Percentiles rank a stretch among this genome's conserved stretches.
Conservation (phyloP, 306 rosid species). For the Rosa multiflora region DNA sequence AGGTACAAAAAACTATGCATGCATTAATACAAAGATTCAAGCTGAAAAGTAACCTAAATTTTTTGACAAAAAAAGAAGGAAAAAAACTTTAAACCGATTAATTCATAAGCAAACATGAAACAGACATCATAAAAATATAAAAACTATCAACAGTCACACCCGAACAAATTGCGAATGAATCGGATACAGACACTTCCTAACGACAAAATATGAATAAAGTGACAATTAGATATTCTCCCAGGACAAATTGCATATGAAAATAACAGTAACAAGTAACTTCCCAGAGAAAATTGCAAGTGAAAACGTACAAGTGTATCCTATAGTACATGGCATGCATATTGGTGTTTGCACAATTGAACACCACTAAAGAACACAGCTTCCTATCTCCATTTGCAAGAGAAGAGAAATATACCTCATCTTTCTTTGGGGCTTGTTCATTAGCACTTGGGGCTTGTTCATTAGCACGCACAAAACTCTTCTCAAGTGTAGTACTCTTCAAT, state of each 20-base stretch:
- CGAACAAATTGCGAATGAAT: not conserved
- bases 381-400: not conserved
- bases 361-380: not conserved
- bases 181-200: not conserved
- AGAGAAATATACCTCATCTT: slow-evolving; percentile 56
- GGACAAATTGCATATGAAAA: not conserved
- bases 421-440: too few relatives aligned
- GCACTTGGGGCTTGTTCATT: slow-evolving; percentile 61
- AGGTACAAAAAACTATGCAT: not conserved
- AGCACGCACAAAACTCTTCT: slow-evolving; percentile 82
- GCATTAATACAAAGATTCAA: not conserved
- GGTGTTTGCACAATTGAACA: not conserved
- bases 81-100: not conserved
- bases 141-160: not conserved
- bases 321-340: not conserved
- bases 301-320: not conserved
- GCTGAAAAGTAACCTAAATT: not conserved
- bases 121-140: not conserved
- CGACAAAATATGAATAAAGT: not conserved
- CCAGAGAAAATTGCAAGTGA: not conserved
- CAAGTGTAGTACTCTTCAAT: slow-evolving; percentile 65
- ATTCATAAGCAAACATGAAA: slow-evolving; percentile 23
- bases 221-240: not conserved
- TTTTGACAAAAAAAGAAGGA: not conserved
- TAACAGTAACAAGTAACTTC: not conserved